These are phyloP conservation scores for Chrysosporium keratinophilum DNA, from an alignment of 2,329 filamentous ascomycete species.

Conservation along the genomic window DNA sequence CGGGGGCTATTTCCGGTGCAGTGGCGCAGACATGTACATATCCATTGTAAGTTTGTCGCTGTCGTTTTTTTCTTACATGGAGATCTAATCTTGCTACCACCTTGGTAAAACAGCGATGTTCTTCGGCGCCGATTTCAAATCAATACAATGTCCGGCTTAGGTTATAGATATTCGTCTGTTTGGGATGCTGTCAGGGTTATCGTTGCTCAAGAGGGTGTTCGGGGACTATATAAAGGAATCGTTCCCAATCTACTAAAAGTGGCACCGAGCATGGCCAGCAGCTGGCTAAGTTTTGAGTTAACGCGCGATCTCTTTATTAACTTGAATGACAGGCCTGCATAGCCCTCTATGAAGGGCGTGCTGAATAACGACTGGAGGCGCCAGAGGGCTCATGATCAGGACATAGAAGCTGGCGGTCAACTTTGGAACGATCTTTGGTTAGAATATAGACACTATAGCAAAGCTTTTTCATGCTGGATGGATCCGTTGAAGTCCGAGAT, in stretches of 20 bases:
- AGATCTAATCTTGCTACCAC: slow-evolving; percentile 10
- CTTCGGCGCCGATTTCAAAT: slow-evolving; percentile 91
- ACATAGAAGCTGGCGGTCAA: no score
- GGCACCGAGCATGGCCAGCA: slow-evolving; percentile 95
- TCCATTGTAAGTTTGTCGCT: slow-evolving; percentile 59
- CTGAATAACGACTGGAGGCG: no score
- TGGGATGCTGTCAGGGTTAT: slow-evolving; percentile 75
- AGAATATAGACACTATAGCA: no score
- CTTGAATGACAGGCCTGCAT: slow-evolving; percentile 31
- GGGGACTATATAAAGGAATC: slow-evolving; percentile 90
- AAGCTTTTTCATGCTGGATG: no score
- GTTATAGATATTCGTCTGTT: slow-evolving; percentile 86
- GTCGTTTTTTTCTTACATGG: slow-evolving; percentile 6
- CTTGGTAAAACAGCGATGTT: slow-evolving; percentile 56
- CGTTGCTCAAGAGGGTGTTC: slow-evolving; percentile 67
- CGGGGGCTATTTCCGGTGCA: slow-evolving; percentile 88
- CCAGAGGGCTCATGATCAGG: no score
- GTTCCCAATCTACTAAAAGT: slow-evolving; percentile 93
- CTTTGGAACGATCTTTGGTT: no score
- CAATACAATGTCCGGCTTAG: slow-evolving; percentile 98
- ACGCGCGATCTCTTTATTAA: slow-evolving; percentile 74
- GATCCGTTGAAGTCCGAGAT: no score
- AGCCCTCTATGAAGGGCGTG: neutral
- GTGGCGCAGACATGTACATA: slow-evolving; percentile 97
- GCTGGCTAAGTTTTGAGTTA: slow-evolving; percentile 94